Base-by-base conservation (phyloP, 2,329 filamentous ascomycete genomes). In the Diaporthe nobilis region DNA sequence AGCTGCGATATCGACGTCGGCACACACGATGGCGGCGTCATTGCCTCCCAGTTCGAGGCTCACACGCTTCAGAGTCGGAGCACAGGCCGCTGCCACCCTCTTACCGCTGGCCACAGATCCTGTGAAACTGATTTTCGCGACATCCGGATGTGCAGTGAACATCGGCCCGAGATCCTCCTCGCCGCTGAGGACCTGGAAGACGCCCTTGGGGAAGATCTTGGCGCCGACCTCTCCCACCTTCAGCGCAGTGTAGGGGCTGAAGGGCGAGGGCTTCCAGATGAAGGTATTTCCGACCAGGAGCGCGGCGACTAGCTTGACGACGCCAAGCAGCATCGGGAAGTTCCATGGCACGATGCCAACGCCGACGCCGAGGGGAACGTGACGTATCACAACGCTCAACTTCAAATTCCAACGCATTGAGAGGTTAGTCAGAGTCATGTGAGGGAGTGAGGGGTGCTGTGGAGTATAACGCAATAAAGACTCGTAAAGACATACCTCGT, bases 281-380 rank as follows among this genome's bases (percentile, higher is more conserved):
- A 89, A 80, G 0, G 82, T 80, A 72, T 88, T 88, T 12, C 87
- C 87, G 3, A 87, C 86, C n/a, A 87, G 79, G 2, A 89, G 76
- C 1, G 86, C 85, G 3, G 86, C 80, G 3, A 79, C 82, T 55
- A 89, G 83, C 80, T 89, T 89, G 51, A 83, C 82, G 6, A 83
- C 79, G 0, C 84, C 83, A 7, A 82, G 77, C 0, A 80, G 73
- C 44, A 83, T 76, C 0, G 83, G 83, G 72, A 81, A 89, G 77
- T 90, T 90, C 88, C 88, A 90, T 1, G 88, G 88, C 1, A 87
- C 84, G 61, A 90, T 90, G 17, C 84, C 88, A 20, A 82, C 86
- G 4, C 81, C 82, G 4, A 87, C 84, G 4, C 86, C 85, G 9
- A 86, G 76, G 0, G 85, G 85, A 34, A 68, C 37, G 15, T 68